Conservation (phyloP, 2,329 filamentous ascomycete species). For the Bipolaris sorokiniana region DNA sequence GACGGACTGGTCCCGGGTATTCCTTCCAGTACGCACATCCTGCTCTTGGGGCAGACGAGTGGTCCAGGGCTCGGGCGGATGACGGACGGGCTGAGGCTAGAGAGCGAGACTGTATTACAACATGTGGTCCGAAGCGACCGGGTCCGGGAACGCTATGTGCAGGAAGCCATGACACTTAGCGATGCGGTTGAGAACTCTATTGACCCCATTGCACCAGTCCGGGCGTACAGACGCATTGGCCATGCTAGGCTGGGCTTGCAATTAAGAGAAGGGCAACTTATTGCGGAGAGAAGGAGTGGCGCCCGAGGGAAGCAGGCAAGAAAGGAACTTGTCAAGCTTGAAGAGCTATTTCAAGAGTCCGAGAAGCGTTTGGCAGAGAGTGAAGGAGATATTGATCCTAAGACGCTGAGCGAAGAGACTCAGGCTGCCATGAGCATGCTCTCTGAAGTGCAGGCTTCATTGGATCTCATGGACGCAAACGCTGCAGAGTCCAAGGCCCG, state of each 20-base stretch:
- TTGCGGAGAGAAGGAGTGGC: constrained; percentile 75
- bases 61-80: constrained; percentile 38
- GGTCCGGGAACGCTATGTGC: constrained; percentile 61
- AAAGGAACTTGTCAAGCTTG: constrained; percentile 73
- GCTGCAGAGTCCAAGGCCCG: constrained; percentile 71
- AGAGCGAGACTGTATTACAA: constrained; percentile 63
- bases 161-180: constrained; percentile 67
- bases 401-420: constrained; percentile 67
- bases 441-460: constrained; percentile 68
- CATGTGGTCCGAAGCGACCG: constrained; percentile 66
- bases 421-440: constrained; percentile 73
- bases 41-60: constrained; percentile 46
- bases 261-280: constrained; percentile 73
- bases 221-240: constrained; percentile 65
- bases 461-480: constrained; percentile 66
- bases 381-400: constrained; percentile 62
- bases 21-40: constrained; percentile 44
- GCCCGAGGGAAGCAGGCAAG: constrained; percentile 75
- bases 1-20: constrained; percentile 77
- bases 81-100: constrained; percentile 33
- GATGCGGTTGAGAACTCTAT: constrained; percentile 63
- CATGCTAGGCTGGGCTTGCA: constrained; percentile 67
- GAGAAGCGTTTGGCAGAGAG: constrained; percentile 58
- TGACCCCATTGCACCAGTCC: constrained; percentile 64
- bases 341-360: constrained; percentile 69